Conservation (phyloP, 805 yeast species). For the Nakazawaea ishiwadae region DNA sequence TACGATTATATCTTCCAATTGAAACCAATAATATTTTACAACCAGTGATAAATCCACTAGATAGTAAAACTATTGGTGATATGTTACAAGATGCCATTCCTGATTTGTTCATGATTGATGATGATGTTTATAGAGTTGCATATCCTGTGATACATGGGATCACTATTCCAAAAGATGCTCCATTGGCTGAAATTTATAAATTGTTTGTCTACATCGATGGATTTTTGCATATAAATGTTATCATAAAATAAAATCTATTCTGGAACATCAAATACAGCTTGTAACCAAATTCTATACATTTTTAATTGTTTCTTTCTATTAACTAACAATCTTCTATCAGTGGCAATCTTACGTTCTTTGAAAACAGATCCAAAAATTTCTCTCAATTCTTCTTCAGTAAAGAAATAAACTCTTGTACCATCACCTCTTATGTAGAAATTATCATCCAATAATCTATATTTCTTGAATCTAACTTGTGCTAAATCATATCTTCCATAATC, state of each 20-base stretch:
- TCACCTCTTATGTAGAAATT: constrained; percentile 96
- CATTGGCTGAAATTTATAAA: constrained; percentile 40
- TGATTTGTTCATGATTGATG: constrained; percentile 31
- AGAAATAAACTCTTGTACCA: constrained; percentile 96
- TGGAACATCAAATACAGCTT: constrained; percentile 68
- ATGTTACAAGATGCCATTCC: constrained; percentile 37
- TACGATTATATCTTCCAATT: constrained; percentile 38
- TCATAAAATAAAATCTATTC: constrained; percentile 23
- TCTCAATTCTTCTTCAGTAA: constrained; percentile 87
- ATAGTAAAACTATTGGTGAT: constrained; percentile 29
- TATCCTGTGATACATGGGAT: constrained; percentile 55
- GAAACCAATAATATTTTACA: constrained; percentile 29
- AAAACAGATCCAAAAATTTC: constrained; percentile 66
- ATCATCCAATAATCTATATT: constrained; percentile 79
- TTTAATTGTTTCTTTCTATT: constrained; percentile 88
- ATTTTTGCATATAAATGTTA: constrained; percentile 51
- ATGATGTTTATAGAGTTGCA: constrained; percentile 26
- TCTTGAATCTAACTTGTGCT: constrained; percentile 92
- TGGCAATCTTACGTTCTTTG: constrained; percentile 70
- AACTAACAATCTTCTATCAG: constrained; percentile 86
- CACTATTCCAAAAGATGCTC: constrained; percentile 36
- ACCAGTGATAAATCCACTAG: constrained; percentile 21
- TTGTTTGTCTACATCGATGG: constrained; percentile 56
- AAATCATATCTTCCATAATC: constrained; percentile 96
- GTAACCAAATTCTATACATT: constrained; percentile 97